Evolutionary conservation across 495 filamentous ascomycete species (phyloP).

Genomic region (Talaromyces trachyspermus): DNA sequence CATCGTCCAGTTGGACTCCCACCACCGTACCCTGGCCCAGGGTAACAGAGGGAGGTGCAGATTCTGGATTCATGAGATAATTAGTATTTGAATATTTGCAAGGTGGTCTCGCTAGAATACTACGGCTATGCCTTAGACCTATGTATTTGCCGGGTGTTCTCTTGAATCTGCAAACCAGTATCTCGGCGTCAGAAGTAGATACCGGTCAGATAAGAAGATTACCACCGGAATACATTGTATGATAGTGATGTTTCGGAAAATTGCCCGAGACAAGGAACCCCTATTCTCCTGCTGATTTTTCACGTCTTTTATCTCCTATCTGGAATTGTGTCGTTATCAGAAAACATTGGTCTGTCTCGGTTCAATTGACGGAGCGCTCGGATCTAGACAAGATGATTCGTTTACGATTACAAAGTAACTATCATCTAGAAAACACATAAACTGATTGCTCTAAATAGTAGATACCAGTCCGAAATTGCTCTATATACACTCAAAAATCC

Average conservation of each 20-base stretch:
- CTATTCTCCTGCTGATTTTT: not conserved
- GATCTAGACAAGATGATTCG: not conserved
- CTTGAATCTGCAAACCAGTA: not conserved
- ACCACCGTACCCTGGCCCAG: slow-evolving; percentile 50
- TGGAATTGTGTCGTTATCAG: not conserved
- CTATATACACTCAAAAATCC: slow-evolving; percentile 4
- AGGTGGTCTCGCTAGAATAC: not conserved
- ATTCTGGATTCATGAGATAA: not conserved
- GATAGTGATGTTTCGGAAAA: not conserved
- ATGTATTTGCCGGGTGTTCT: not conserved
- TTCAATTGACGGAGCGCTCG: not conserved
- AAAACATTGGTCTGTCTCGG: not conserved
- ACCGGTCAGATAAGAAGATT: not conserved
- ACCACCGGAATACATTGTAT: too few species aligned
- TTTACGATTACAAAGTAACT: too few species aligned
- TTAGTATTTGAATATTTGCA: not conserved
- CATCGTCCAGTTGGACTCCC: slow-evolving; percentile 35
- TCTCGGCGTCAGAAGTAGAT: not conserved
- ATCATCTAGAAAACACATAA: not conserved
- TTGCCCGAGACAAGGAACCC: not conserved
- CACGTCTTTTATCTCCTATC: not conserved
- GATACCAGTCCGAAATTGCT: slow-evolving; percentile 1
- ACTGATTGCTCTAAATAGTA: not conserved
- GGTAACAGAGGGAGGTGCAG: slow-evolving; percentile 23
- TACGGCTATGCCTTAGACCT: too few species aligned